Conservation (phyloP, 2,329 filamentous ascomycete species). For the Cladosporium sp. region DNA sequence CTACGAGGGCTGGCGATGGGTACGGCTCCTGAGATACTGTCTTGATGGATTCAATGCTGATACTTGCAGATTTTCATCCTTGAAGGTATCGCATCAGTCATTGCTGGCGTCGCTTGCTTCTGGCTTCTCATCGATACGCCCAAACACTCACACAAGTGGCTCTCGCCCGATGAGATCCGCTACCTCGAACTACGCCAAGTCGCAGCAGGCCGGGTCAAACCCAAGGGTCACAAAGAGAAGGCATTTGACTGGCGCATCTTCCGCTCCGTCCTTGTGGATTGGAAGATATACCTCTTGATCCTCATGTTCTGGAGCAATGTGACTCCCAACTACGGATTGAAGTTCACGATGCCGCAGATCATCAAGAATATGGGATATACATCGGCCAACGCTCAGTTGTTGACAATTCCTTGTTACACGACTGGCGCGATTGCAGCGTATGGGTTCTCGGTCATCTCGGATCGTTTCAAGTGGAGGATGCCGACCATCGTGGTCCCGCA, state of each 20-base stretch:
- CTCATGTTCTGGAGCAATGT: constrained; percentile 40
- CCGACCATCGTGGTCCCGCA: constrained; percentile 33
- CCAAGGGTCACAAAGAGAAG: constrained; percentile 46
- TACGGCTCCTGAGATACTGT: neutral
- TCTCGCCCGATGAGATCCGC: constrained; percentile 47
- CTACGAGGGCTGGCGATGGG: constrained; percentile 44
- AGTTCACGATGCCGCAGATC: constrained; percentile 28
- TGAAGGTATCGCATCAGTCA: constrained; percentile 36
- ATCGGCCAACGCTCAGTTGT: constrained; percentile 29
- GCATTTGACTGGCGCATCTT: constrained; percentile 42
- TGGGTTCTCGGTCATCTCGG: constrained; percentile 35
- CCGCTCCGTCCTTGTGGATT: constrained; percentile 48
- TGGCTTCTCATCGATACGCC: constrained; percentile 60
- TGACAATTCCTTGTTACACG: constrained; percentile 35
- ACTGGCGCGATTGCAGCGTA: constrained; percentile 36
- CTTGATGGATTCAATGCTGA: neutral
- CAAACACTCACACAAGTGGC: constrained; percentile 58
- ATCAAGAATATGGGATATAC: constrained; percentile 31
- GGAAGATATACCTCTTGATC: constrained; percentile 50
- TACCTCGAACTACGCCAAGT: constrained; percentile 18
- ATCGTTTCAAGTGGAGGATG: constrained; percentile 35
- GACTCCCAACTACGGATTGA: constrained; percentile 36
- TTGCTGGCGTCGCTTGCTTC: constrained; percentile 43
- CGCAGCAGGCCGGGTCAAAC: constrained; percentile 17
- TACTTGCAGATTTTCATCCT: constrained; percentile 23